A percentile compares a stretch with the other conserved stretches of the same genome.
phyloP scores from a whole-genome alignment of 768 basidiomycete species.

The Pleurotus salmoneostramineus region DNA sequence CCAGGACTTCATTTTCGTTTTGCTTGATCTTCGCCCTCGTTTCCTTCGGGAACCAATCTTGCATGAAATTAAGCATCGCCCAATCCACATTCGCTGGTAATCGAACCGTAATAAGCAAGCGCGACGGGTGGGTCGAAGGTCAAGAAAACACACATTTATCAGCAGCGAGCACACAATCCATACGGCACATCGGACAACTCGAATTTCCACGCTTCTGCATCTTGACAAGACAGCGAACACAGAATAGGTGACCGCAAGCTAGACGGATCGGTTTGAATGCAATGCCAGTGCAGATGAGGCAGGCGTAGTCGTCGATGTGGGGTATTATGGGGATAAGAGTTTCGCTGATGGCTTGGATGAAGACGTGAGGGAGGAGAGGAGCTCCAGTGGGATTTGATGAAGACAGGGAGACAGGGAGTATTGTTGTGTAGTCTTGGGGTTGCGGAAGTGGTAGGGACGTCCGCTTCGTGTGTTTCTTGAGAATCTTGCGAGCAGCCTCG shows the following conservation, averaged over 20 bases:
- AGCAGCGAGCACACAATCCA: conserved; percentile 72
- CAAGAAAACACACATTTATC: conserved; percentile 56
- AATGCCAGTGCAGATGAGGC: conserved; percentile 83
- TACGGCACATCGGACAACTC: conserved; percentile 83
- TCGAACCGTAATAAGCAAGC: background rate
- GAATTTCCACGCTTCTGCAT: conserved; percentile 80
- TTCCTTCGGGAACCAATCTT: conserved; percentile 90
- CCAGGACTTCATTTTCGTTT: conserved; percentile 71
- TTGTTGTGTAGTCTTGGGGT: conserved; percentile 22
- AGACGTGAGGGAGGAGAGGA: conserved; percentile 48
- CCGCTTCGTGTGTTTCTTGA: conserved; percentile 92
- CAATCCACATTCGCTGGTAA: conserved; percentile 70
- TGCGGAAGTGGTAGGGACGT: conserved; percentile 65
- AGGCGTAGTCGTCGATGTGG: conserved; percentile 79
- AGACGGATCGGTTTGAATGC: conserved; percentile 92
- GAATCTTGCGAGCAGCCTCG: conserved; percentile 88
- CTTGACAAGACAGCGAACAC: conserved; percentile 80
- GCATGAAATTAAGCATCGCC: conserved; percentile 81
- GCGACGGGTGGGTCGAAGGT: background rate
- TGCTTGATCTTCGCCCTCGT: conserved; percentile 66
- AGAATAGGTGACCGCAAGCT: conserved; percentile 75
- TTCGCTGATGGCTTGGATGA: conserved; percentile 82
- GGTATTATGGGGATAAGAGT: conserved; percentile 80
- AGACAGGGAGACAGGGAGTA: conserved; percentile 14
- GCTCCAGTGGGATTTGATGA: conserved; percentile 6